Base-by-base conservation (phyloP, 306 rosid genomes). In the Quercus wislizeni region DNA sequence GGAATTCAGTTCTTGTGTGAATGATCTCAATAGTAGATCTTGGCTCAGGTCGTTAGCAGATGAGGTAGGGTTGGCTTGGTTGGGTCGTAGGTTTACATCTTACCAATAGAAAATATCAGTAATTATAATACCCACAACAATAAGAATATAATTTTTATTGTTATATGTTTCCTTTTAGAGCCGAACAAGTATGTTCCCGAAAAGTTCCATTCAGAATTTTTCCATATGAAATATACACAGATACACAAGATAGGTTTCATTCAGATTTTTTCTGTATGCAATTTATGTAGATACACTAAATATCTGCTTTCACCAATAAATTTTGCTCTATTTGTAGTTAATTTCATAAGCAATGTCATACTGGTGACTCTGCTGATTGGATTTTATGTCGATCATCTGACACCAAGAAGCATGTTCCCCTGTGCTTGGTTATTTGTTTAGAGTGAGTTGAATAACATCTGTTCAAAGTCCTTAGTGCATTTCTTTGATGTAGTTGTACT, bases 361-460 rank as follows among this genome's bases (percentile, higher is more conserved):
- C 23, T 68, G 51, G 69, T 62, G 59, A 54, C 78, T 51, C 12
- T 80, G 54, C 74, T 38, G 67, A 69, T 51, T 18, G 63, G 23
- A 75, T 71, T 74, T 71, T 64, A 71, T 78, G 25, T 41, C 78
- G 57, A n/a, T 67, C 55, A 69, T 82, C 71, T 63, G 55, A 56
- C 72, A 71, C 46, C 79, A 75, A 28, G 49, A 74, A 72, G 69
- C 72, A 55, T 52, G 76, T 46, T 74, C 74, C 70, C 71, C 84
- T 78, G 70, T 77, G 46, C 76, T 52, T 31, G 23, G 75, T 43
- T 83, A 82, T 73, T 82, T 78, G 74, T 78, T 68, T 25, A 55
- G 72, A 73, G 83, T 64, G 25, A 31, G 30, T 28, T 67, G 56
- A 82, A 15, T 73, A 59, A 57, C 10, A 35, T 49, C 81, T 73